Percentiles rank a stretch among this genome's conserved stretches.
These are phyloP conservation scores for Ostreobium quekettii DNA, from an alignment of 139 green algal species.

Conservation along the genomic window DNA sequence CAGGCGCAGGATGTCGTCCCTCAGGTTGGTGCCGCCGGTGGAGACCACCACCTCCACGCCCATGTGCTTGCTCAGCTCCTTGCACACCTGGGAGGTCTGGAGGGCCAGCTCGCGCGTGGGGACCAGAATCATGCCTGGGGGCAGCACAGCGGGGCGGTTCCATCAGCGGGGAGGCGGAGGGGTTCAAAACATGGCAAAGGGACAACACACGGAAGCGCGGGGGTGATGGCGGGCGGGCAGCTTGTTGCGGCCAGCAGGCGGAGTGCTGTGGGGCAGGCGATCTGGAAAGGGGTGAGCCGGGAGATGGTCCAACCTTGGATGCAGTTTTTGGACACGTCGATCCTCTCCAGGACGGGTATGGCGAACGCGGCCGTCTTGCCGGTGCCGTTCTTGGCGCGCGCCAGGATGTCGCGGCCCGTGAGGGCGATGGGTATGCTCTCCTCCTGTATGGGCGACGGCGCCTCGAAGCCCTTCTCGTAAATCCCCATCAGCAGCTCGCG, in stretches of 20 bases:
- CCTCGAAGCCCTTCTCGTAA: constrained; percentile 98
- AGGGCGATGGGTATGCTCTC: constrained; percentile 97
- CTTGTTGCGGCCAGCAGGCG: neutral
- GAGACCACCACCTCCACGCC: constrained; percentile 88
- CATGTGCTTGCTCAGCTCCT: constrained; percentile 97
- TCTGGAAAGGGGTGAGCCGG: neutral
- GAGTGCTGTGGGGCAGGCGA: neutral
- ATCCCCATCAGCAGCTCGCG: constrained; percentile 96
- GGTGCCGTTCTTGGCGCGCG: constrained; percentile 98
- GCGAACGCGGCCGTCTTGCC: constrained; percentile 98
- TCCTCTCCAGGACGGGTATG: constrained; percentile 92
- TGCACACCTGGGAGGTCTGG: constrained; percentile 93
- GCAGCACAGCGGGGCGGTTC: neutral
- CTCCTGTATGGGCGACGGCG: constrained; percentile 87
- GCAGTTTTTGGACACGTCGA: constrained; percentile 75
- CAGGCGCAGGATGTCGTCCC: constrained; percentile 98
- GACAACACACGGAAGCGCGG: neutral
- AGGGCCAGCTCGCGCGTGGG: constrained; percentile 96
- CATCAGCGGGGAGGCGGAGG: neutral
- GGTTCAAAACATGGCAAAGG: constrained; percentile 1
- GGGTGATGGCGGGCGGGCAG: neutral
- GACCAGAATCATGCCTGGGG: constrained; percentile 89
- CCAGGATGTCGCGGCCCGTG: constrained; percentile 93
- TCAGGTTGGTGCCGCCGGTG: constrained; percentile 90
- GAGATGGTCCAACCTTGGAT: constrained; percentile 75